Conservation (phyloP, 2,329 filamentous ascomycete genomes). For the Cladosporium austrohemisphaericum region DNA sequence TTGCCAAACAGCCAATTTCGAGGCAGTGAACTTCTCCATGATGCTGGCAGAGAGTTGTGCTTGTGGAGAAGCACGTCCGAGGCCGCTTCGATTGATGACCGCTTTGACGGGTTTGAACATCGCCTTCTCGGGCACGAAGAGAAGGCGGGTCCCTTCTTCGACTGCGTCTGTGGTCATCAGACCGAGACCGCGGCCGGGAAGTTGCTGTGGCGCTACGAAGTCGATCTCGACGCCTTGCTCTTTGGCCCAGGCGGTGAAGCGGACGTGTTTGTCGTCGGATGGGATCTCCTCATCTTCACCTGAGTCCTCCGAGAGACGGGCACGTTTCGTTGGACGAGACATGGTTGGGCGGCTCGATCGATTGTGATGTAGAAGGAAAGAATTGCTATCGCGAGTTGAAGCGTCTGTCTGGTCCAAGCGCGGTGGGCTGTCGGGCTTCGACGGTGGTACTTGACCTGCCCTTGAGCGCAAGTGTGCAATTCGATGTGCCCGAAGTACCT, state of each 20-base stretch:
- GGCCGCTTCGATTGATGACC: constrained; percentile 41
- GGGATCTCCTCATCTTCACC: no score
- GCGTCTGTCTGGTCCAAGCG: no score
- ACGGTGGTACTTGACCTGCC: no score
- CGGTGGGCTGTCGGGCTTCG: no score
- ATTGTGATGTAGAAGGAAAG: not conserved
- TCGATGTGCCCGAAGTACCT: no score
- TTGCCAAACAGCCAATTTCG: constrained; percentile 21
- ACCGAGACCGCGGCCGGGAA: constrained; percentile 72
- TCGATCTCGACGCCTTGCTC: constrained; percentile 62
- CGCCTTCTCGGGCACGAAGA: constrained; percentile 61
- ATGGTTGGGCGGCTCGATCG: not conserved
- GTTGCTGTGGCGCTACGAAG: constrained; percentile 62
- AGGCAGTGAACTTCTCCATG: constrained; percentile 18
- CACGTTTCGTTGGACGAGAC: constrained; percentile 6
- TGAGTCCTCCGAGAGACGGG: constrained; percentile 1
- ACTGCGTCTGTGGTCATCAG: constrained; percentile 67
- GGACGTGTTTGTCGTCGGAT: constrained; percentile 37
- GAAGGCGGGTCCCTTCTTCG: constrained; percentile 57
- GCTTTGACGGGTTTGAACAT: constrained; percentile 62
- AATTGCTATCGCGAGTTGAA: no score
- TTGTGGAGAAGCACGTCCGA: constrained; percentile 45
- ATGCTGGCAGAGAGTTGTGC: constrained; percentile 60
- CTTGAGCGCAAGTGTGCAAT: no score
- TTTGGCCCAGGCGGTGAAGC: constrained; percentile 66